A percentile compares a stretch with the other conserved stretches of the same genome.
Conservation (phyloP, 164 flowering plant genomes). For the Brasenia schreberi region DNA sequence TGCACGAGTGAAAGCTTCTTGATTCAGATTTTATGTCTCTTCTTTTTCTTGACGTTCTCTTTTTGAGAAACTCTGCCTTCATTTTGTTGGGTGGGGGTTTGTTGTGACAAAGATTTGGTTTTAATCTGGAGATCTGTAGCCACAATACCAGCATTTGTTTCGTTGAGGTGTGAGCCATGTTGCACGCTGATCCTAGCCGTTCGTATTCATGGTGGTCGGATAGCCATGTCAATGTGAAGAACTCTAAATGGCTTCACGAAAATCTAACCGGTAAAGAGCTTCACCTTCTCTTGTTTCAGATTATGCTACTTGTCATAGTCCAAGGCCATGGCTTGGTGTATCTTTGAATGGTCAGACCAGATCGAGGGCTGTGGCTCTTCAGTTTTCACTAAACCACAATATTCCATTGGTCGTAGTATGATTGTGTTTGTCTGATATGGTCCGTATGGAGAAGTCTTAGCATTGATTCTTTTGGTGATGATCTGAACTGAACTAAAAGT, state of each 20-base stretch:
- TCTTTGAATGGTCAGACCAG: background rate
- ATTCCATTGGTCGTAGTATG: no score
- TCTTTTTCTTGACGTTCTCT: no score
- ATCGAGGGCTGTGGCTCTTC: background rate
- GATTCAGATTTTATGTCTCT: no score
- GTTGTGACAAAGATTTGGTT: no score
- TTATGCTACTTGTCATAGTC: background rate
- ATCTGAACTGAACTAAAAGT: no score
- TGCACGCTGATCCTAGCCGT: conserved; percentile 32
- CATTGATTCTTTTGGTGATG: no score
- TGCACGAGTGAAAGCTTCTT: no score
- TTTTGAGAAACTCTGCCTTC: no score
- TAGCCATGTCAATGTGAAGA: conserved; percentile 90
- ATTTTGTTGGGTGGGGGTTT: no score
- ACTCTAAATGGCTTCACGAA: conserved; percentile 95
- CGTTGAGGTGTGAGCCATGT: background rate
- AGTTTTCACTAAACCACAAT: no score
- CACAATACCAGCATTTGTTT: no score
- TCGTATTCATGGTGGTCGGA: conserved; percentile 98
- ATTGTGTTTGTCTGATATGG: background rate
- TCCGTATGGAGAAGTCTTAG: background rate
- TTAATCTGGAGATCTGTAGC: no score
- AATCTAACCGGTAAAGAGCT: conserved; percentile 32
- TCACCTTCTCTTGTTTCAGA: background rate
- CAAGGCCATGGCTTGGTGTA: background rate